phyloP scores from a whole-genome alignment of 2,329 filamentous ascomycete genomes.

The Pseudocercospora cruenta region DNA sequence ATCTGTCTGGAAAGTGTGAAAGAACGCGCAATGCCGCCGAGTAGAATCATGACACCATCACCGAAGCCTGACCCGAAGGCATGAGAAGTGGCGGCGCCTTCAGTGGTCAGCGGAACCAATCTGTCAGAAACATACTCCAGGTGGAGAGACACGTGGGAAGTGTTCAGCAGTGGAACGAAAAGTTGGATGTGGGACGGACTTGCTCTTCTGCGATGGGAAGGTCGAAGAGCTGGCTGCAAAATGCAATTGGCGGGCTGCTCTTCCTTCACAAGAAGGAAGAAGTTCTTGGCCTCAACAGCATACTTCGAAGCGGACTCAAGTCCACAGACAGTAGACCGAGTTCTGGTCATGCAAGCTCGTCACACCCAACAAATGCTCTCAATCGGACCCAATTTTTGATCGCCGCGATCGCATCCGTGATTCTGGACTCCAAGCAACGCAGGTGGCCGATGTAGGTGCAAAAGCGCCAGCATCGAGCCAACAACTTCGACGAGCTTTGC shows the following conservation, averaged over 20 bases:
- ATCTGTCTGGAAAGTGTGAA: neutral
- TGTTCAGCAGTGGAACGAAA: neutral
- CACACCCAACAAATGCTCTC: slow-evolving; percentile 1
- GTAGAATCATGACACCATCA: neutral
- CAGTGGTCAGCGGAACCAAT: neutral
- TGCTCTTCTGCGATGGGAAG: neutral
- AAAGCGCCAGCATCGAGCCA: neutral
- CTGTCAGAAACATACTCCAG: neutral
- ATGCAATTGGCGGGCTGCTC: neutral
- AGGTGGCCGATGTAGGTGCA: neutral
- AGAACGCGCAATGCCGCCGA: neutral
- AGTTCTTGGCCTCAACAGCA: slow-evolving; percentile 7
- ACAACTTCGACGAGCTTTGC: neutral
- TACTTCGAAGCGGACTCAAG: neutral
- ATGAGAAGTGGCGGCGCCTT: slow-evolving; percentile 1
- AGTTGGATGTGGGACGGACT: neutral
- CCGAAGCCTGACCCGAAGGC: neutral
- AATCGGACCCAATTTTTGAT: neutral
- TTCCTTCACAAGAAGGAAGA: slow-evolving; percentile 1
- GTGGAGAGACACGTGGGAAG: slow-evolving; percentile 3
- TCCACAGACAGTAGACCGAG: neutral
- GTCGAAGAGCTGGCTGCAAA: neutral
- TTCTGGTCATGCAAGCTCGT: neutral
- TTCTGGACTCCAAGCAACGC: neutral
- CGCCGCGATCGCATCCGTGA: neutral